A percentile compares a stretch with the other conserved stretches of the same genome.
phyloP scores from a whole-genome alignment of 2,329 filamentous ascomycete genomes.

The Xylaria sp. region DNA sequence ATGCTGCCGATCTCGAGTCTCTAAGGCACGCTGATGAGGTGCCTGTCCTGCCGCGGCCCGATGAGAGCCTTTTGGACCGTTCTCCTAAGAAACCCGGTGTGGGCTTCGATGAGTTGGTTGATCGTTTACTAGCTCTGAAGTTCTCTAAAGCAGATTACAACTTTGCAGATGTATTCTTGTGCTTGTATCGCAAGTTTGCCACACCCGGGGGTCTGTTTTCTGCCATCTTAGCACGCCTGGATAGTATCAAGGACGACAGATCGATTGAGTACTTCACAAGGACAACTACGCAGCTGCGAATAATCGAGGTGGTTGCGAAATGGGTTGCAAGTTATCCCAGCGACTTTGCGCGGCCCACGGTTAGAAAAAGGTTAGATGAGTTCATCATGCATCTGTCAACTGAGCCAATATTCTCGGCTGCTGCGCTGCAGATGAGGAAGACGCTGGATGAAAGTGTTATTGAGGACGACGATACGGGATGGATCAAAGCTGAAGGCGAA shows the following conservation, averaged over 20 bases:
- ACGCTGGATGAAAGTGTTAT: conserved; percentile 66
- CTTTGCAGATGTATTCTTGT: conserved; percentile 83
- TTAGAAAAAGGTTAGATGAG: conserved; percentile 63
- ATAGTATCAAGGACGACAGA: conserved; percentile 62
- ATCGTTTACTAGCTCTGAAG: conserved; percentile 75
- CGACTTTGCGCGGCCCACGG: conserved; percentile 78
- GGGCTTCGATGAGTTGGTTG: conserved; percentile 68
- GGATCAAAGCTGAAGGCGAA: conserved; percentile 72
- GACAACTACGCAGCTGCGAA: conserved; percentile 74
- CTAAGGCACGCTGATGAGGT: conserved; percentile 62
- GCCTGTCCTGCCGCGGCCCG: conserved; percentile 60
- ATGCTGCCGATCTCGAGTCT: conserved; percentile 65
- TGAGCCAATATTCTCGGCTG: conserved; percentile 76
- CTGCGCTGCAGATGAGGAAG: conserved; percentile 78
- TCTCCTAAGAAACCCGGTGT: conserved; percentile 49
- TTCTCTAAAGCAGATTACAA: conserved; percentile 85
- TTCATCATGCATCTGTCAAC: conserved; percentile 71
- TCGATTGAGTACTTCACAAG: conserved; percentile 66
- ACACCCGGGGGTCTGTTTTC: conserved; percentile 72
- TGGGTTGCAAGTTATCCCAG: conserved; percentile 90
- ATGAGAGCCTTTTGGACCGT: conserved; percentile 55
- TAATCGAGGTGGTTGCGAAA: conserved; percentile 76
- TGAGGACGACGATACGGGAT: conserved; percentile 87
- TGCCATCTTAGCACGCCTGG: conserved; percentile 71
- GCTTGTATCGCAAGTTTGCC: conserved; percentile 89